Conservation (phyloP, 495 filamentous ascomycete genomes). For the Hypoxylon perforatum region DNA sequence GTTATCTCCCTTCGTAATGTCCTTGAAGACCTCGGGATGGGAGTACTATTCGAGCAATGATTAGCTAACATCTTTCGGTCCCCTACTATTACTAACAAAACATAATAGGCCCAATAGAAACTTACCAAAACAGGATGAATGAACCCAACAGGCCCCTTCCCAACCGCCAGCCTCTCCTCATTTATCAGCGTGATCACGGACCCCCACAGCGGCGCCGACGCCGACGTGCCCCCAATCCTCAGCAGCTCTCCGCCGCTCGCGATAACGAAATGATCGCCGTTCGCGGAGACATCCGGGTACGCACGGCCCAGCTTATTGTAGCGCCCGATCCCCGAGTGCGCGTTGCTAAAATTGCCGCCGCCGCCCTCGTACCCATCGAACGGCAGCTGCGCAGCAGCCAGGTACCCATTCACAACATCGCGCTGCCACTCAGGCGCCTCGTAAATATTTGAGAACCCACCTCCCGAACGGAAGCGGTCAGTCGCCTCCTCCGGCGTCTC, state of each 20-base stretch:
- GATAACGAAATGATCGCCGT: slow-evolving; percentile 67
- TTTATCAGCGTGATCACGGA: slow-evolving; percentile 70
- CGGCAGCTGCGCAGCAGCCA: slow-evolving; percentile 56
- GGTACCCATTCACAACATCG: slow-evolving; percentile 60
- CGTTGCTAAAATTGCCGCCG: slow-evolving; percentile 38
- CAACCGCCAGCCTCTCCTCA: slow-evolving; percentile 65
- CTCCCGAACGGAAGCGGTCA: slow-evolving; percentile 64
- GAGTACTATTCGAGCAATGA: slow-evolving; percentile 54
- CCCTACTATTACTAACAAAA: too few species aligned
- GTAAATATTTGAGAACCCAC: slow-evolving; percentile 77
- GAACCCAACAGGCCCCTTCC: slow-evolving; percentile 70
- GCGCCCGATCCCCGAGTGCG: slow-evolving; percentile 22
- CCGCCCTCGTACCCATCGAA: slow-evolving; percentile 49
- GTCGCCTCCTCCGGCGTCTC: slow-evolving; percentile 56
- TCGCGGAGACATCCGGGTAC: slow-evolving; percentile 70
- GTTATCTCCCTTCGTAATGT: slow-evolving; percentile 70
- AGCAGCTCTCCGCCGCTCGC: slow-evolving; percentile 57
- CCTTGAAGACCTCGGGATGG: slow-evolving; percentile 68
- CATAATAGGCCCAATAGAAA: not conserved
- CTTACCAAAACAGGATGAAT: slow-evolving; percentile 66
- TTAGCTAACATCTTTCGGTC: slow-evolving; percentile 6
- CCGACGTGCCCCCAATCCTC: slow-evolving; percentile 56
- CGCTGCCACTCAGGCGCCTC: slow-evolving; percentile 67
- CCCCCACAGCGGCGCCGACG: slow-evolving; percentile 50
- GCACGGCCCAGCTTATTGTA: slow-evolving; percentile 68